Evolutionary conservation across 306 rosid species (phyloP).

Genomic region (Dryas drummondii): DNA sequence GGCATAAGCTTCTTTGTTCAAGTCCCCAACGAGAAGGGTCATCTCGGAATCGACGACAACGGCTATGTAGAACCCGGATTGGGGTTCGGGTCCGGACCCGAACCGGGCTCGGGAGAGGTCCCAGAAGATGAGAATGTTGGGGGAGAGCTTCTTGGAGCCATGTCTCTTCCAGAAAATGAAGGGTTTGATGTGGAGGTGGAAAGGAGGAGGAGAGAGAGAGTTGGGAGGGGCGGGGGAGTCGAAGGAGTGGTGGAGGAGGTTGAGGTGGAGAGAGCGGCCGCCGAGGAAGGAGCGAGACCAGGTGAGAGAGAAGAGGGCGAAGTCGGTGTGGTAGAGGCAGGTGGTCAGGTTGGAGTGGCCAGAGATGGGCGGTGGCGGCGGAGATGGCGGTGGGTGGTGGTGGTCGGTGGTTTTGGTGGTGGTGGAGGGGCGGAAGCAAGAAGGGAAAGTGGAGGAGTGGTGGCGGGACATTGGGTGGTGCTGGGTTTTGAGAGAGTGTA

Average conservation of each 20-base stretch:
- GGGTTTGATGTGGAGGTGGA: conserved; percentile 67
- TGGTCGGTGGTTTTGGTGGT: conserved; percentile 22
- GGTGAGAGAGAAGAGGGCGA: conserved; percentile 65
- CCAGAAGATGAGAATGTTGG: conserved; percentile 57
- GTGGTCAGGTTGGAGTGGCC: conserved; percentile 68
- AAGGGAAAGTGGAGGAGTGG: conserved; percentile 52
- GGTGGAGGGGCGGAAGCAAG: conserved; percentile 58
- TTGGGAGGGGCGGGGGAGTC: conserved; percentile 48
- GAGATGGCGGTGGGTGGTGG: conserved; percentile 17
- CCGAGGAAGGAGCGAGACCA: conserved; percentile 90
- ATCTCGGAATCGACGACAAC: conserved; percentile 60
- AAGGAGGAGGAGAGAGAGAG: conserved; percentile 24
- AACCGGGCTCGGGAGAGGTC: conserved; percentile 66
- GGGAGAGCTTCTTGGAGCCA: conserved; percentile 63
- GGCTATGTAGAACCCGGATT: conserved; percentile 64
- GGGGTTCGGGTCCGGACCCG: conserved; percentile 69
- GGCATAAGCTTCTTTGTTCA: conserved; percentile 48
- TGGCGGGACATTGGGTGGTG: conserved; percentile 38
- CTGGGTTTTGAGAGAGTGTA: background rate
- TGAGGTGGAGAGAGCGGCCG: conserved; percentile 76
- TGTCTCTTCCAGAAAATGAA: conserved; percentile 75
- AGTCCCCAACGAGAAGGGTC: conserved; percentile 68
- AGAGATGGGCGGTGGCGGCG: conserved; percentile 40
- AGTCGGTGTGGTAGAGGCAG: conserved; percentile 69
- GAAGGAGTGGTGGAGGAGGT: conserved; percentile 49